phyloP scores from a whole-genome alignment of 768 basidiomycete species.

The Fomitopsis serialis region DNA sequence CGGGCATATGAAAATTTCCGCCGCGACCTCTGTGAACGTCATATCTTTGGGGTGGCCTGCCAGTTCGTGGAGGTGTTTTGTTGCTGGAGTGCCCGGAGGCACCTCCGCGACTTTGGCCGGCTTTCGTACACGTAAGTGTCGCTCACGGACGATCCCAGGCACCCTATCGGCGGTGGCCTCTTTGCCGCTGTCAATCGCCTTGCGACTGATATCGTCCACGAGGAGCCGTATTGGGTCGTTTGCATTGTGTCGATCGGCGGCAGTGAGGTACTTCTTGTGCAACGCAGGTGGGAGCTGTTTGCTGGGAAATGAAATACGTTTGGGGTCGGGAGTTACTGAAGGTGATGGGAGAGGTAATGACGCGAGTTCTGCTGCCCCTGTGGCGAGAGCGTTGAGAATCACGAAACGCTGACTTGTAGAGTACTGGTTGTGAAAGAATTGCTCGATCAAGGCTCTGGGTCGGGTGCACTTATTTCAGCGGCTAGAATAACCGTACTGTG shows the following conservation, averaged over 20 bases:
- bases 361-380: constrained; percentile 83
- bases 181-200: constrained; percentile 58
- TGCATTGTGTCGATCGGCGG: constrained; percentile 28
- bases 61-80: constrained; percentile 4
- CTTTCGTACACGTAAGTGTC: constrained; percentile 60
- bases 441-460: constrained; percentile 74
- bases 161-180: constrained; percentile 48
- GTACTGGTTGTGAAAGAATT: constrained; percentile 93
- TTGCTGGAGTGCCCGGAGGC: constrained; percentile 10
- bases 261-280: constrained; percentile 61
- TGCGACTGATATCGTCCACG: constrained; percentile 55
- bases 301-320: constrained; percentile 64
- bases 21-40: constrained; percentile 68
- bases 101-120: constrained; percentile 43
- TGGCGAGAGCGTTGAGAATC: constrained; percentile 80
- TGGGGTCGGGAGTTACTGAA: constrained; percentile 22
- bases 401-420: constrained; percentile 80
- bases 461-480: neutral
- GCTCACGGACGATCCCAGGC: constrained; percentile 66
- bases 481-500: neutral
- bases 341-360: constrained; percentile 31
- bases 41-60: constrained; percentile 6
- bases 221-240: constrained; percentile 47
- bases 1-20: constrained; percentile 85
- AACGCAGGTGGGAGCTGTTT: constrained; percentile 69